phyloP scores from a whole-genome alignment of 805 yeast genomes.

The Candida nanaspora region DNA sequence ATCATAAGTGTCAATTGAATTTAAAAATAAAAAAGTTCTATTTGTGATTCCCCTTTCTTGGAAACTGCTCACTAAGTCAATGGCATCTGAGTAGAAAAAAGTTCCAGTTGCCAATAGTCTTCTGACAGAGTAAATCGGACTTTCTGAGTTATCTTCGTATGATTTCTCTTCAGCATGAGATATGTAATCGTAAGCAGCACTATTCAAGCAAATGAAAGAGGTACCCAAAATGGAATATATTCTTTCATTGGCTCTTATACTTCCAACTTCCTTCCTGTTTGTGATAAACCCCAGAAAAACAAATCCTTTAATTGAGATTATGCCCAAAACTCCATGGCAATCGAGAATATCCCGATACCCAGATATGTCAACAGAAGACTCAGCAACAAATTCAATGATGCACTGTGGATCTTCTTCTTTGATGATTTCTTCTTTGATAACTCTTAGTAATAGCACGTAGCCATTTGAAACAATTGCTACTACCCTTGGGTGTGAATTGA shows the following conservation, averaged over 20 bases:
- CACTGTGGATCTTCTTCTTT: constrained; percentile 26
- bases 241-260: constrained; percentile 47
- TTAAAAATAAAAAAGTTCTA: constrained; percentile 14
- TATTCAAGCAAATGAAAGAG: constrained; percentile 57
- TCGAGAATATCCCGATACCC: constrained; percentile 36
- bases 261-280: constrained; percentile 46
- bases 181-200: constrained; percentile 42
- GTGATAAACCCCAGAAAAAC: constrained; percentile 56
- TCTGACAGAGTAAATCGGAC: constrained; percentile 38
- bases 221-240: constrained; percentile 51
- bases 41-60: constrained; percentile 35
- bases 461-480: constrained; percentile 56
- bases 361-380: constrained; percentile 28
- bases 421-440: constrained; percentile 23
- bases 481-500: constrained; percentile 61
- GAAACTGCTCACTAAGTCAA: constrained; percentile 36
- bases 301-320: constrained; percentile 45
- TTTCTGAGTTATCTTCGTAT: constrained; percentile 14
- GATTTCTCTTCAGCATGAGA: constrained; percentile 10
- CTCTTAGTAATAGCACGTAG: constrained; percentile 54
- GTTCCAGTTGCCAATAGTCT: constrained; percentile 38
- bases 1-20: constrained; percentile 33
- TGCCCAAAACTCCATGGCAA: constrained; percentile 55
- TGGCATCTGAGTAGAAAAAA: constrained; percentile 40
- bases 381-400: constrained; percentile 49